These are phyloP conservation scores for Rugosomyces carneus DNA, from an alignment of 1,284 basidiomycete genomes.

Conservation along the genomic window DNA sequence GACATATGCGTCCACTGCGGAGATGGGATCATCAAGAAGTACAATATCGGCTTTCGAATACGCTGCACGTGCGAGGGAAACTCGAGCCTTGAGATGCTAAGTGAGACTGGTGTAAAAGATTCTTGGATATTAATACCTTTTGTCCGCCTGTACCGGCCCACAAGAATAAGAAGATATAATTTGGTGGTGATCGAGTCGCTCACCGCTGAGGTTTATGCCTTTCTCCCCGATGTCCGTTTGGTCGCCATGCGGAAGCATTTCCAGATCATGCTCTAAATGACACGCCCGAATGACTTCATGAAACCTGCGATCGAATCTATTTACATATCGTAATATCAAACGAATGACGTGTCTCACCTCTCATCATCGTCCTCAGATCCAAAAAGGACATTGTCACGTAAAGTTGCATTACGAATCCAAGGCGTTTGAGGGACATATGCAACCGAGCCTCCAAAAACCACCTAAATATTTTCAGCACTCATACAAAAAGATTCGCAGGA, in stretches of 20 bases:
- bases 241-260: constrained; percentile 60
- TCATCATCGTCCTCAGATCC: constrained; percentile 41
- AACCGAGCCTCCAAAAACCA: constrained; percentile 59
- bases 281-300: constrained; percentile 54
- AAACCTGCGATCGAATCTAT: constrained; percentile 34
- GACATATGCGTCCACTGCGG: constrained; percentile 70
- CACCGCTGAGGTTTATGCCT: constrained; percentile 64
- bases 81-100: constrained; percentile 50
- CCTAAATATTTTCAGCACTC: constrained; percentile 28
- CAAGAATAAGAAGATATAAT: background rate
- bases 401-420: constrained; percentile 17
- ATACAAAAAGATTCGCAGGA: background rate
- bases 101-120: constrained; percentile 22
- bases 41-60: constrained; percentile 74
- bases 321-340: background rate
- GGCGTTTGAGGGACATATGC: constrained; percentile 75
- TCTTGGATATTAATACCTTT: constrained; percentile 32
- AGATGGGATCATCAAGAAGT: constrained; percentile 66
- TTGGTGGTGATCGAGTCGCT: constrained; percentile 8
- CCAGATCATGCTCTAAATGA: constrained; percentile 58
- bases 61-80: constrained; percentile 75
- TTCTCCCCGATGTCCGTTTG: constrained; percentile 82
- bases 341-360: constrained; percentile 28
- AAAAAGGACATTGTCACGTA: constrained; percentile 16
- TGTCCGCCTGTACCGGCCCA: constrained; percentile 41